Conservation (phyloP, 1,139 yeast species). For the Zygoascus hellenicus region DNA sequence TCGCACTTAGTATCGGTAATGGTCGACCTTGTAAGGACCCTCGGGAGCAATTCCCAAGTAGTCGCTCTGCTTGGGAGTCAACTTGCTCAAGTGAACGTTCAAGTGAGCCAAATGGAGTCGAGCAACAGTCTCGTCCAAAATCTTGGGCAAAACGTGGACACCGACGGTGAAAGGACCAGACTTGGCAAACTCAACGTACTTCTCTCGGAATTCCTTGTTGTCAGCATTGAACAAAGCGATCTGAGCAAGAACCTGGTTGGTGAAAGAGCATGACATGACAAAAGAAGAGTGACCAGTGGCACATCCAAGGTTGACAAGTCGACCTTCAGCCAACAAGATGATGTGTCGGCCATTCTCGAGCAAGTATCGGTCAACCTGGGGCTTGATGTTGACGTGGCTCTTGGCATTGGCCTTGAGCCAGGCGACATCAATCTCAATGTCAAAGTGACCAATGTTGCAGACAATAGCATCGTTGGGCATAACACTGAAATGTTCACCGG, state of each 20-base stretch:
- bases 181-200: constrained; percentile 87
- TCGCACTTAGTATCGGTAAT: constrained; percentile 81
- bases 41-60: constrained; percentile 88
- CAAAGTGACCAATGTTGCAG: constrained; percentile 99
- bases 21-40: constrained; percentile 99
- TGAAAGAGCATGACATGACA: constrained; percentile 99
- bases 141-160: constrained; percentile 97
- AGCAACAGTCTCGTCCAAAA: constrained; percentile 98
- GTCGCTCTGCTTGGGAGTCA: constrained; percentile 80
- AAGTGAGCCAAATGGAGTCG: constrained; percentile 94
- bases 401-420: constrained; percentile 38
- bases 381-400: constrained; percentile 75
- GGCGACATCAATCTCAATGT: constrained; percentile 82
- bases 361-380: constrained; percentile 98
- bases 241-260: constrained; percentile 99
- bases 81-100: constrained; percentile 81
- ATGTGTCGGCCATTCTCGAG: constrained; percentile 88
- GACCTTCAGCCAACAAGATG: constrained; percentile 97
- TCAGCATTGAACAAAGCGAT: constrained; percentile 94
- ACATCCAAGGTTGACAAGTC: constrained; percentile 99
- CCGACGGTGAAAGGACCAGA: constrained; percentile 88
- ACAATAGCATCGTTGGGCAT: constrained; percentile 99
- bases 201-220: constrained; percentile 71
- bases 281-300: constrained; percentile 99
- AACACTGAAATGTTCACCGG: constrained; percentile 74